These are phyloP conservation scores for Microthyrium microscopicum DNA, from an alignment of 2,329 filamentous ascomycete genomes.

Conservation along the genomic window DNA sequence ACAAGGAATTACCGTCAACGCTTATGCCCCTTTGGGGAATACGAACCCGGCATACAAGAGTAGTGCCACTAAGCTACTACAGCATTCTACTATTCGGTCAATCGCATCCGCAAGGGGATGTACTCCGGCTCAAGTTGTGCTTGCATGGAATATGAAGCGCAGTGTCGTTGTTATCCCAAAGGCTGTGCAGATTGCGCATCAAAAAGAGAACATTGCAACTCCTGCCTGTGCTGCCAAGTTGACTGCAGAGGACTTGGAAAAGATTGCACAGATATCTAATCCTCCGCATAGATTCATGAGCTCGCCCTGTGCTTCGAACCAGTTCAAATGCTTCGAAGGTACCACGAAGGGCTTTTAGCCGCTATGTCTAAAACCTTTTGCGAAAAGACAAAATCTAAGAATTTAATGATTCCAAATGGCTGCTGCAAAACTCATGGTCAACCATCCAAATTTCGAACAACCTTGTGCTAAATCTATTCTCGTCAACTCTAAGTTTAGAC, in stretches of 20 bases:
- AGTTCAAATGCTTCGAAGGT: no score
- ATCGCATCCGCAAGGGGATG: slow-evolving; percentile 36
- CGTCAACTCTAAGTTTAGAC: no score
- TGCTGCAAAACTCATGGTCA: no score
- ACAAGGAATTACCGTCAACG: slow-evolving; percentile 11
- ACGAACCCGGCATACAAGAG: slow-evolving; percentile 29
- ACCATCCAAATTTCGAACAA: no score
- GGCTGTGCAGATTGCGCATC: slow-evolving; percentile 25
- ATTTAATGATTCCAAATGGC: no score
- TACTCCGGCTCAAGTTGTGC: slow-evolving; percentile 32
- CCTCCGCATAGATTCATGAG: no score
- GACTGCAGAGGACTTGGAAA: slow-evolving; percentile 37
- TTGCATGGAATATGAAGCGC: slow-evolving; percentile 37
- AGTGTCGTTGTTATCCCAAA: slow-evolving; percentile 38
- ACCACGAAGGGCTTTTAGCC: no score
- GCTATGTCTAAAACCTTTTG: no score
- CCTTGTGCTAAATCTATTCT: no score
- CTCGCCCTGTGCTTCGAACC: no score
- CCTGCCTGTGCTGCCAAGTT: slow-evolving; percentile 47
- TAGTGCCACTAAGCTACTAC: slow-evolving; percentile 21
- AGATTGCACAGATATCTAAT: slow-evolving; percentile 35
- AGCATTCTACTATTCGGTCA: slow-evolving; percentile 30
- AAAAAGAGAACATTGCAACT: slow-evolving; percentile 18
- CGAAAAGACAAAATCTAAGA: no score
- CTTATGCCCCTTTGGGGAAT: slow-evolving; percentile 6